Conservation (phyloP, 805 yeast species). For the Lipomyces mesembrius region DNA sequence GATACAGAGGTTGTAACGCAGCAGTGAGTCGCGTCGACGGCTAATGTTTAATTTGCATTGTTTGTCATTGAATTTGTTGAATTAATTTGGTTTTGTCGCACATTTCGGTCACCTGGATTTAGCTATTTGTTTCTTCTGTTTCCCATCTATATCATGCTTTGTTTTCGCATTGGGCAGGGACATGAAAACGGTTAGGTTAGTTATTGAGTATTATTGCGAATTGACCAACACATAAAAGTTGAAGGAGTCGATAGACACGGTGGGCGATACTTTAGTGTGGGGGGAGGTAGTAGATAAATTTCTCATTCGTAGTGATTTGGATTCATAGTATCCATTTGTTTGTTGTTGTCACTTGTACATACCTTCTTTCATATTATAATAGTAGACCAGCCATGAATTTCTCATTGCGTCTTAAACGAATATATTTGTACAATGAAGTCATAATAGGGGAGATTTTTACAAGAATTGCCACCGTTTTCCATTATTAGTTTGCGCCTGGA, state of each 20-base stretch:
- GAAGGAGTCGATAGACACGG: neutral
- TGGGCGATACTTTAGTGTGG: neutral
- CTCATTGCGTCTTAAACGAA: neutral
- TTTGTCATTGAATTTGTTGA: constrained; percentile 1
- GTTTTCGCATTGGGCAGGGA: neutral
- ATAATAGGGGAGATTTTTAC: neutral
- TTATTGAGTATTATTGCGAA: neutral
- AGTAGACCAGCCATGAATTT: neutral
- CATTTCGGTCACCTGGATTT: neutral
- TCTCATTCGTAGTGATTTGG: neutral
- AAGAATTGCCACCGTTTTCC: neutral
- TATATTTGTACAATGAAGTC: neutral
- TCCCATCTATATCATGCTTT: constrained; percentile 1
- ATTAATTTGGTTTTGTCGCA: neutral
- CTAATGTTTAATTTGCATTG: neutral
- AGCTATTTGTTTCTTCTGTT: neutral
- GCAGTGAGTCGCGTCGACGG: neutral
- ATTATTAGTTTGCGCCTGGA: constrained; percentile 21
- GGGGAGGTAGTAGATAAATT: neutral
- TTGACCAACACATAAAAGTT: neutral
- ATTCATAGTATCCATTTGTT: neutral
- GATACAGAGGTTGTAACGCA: constrained; percentile 16
- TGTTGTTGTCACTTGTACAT: constrained; percentile 3
- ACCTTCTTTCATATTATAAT: neutral
- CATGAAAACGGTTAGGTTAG: neutral